Base-by-base conservation (phyloP, 2,329 filamentous ascomycete species). In the Paecilomyces dactylethromorphus region DNA sequence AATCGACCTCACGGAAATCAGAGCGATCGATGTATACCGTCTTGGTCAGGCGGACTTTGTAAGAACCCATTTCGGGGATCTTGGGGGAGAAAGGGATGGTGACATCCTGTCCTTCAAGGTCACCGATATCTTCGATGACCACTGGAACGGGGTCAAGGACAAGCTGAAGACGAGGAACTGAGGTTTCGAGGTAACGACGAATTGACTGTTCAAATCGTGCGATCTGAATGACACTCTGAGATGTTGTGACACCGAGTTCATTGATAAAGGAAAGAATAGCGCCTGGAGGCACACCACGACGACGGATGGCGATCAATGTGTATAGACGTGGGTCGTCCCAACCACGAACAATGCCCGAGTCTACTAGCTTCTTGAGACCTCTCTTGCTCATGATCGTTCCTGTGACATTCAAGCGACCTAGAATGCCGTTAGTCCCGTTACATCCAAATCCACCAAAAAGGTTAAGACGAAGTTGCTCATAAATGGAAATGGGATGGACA, bases 311-410 rank as follows among this genome's bases (percentile, higher is more conserved):
- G 60, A 93, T 91, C 18, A 97, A 80, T 1, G 92, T 96, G 77
- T 91, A 96, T 4, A 97, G 81, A 33, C 93, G 84, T 11, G 93
- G 93, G 68, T 97, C 93, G 66, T 97, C 90, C 91, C 92, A 97
- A 57, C 85, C 90, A 39, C 89, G 85, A 7, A 97, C 92, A 63
- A 87, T 81, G n/a, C 86, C 85, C 55, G 89, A 84, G 52, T 87
- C 83, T 1, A 97, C 91, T 4, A 97, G 79, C 75, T 89, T 88
- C 62, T 87, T 84, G 61, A 97, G 88, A 68, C 90, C 88, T 58
- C 93, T 84, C 79, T 97, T 97, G 33, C 88, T 92, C 61, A 96
- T 82, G 57, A 97, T 87, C 0, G 92, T 96, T 15, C 92, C 92
- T 10, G 85, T 87, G 32, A 97, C 83, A 64, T 90, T 95, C 32